Evolutionary conservation across 495 filamentous ascomycete species (phyloP).

Genomic region (Podospora conica): DNA sequence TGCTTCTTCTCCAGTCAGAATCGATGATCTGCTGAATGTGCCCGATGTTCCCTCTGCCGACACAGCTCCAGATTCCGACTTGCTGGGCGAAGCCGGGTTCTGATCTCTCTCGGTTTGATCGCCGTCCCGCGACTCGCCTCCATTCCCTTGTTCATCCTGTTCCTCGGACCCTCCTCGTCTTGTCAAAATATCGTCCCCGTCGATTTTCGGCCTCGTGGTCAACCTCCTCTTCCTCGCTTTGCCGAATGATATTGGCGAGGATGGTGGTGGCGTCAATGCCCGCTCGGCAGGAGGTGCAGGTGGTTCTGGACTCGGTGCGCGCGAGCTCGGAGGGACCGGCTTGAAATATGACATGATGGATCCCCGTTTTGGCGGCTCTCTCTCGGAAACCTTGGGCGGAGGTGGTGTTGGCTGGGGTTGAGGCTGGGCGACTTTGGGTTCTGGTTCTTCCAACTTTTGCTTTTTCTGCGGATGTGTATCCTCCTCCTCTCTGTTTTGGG

Average conservation of each 20-base stretch:
- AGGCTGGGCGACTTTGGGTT: neutral
- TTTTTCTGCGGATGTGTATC: conserved; percentile 1
- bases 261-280: conserved; percentile 25
- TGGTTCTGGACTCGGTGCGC: neutral
- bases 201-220: conserved; percentile 25
- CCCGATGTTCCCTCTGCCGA: neutral
- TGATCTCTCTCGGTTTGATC: neutral
- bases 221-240: conserved; percentile 30
- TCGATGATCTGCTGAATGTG: neutral
- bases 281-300: conserved; percentile 8
- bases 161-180: neutral
- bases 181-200: neutral
- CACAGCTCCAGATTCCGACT: neutral
- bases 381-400: neutral
- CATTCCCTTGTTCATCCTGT: neutral
- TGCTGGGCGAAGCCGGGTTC: neutral
- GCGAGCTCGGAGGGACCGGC: conserved; percentile 17
- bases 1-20: neutral
- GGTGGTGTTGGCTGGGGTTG: neutral
- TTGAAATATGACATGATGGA: conserved; percentile 43
- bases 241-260: conserved; percentile 17
- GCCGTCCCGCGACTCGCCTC: neutral
- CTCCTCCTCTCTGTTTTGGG: conserved; percentile 16
- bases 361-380: conserved; percentile 21
- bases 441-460: neutral